These are phyloP conservation scores for Lactifluus subvellereus DNA, from an alignment of 768 basidiomycete genomes.

Conservation along the genomic window DNA sequence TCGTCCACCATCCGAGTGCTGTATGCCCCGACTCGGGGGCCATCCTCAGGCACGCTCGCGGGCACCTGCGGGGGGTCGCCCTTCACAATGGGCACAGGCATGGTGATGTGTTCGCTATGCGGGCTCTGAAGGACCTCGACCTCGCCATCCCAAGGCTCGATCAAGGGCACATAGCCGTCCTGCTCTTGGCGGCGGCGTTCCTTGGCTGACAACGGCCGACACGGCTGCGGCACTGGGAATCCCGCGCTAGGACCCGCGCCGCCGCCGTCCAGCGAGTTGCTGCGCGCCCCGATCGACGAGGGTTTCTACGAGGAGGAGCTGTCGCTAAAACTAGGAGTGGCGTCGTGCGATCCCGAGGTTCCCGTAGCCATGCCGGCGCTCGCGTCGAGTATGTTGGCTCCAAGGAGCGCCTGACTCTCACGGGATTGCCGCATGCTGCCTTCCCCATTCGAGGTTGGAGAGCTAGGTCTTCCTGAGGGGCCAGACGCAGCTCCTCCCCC, in stretches of 20 bases:
- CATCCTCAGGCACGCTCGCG: constrained; percentile 22
- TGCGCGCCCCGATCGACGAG: background rate
- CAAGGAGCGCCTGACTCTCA: constrained; percentile 25
- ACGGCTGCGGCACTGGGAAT: constrained; percentile 13
- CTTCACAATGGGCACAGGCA: too few species aligned
- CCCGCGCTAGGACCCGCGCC: background rate
- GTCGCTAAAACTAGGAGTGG: constrained; percentile 15
- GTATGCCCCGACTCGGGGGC: constrained; percentile 18
- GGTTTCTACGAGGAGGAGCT: background rate
- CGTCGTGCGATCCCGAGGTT: constrained; percentile 21
- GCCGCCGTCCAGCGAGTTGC: background rate
- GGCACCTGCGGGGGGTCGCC: background rate
- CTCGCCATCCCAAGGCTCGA: constrained; percentile 16
- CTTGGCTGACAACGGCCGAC: constrained; percentile 22
- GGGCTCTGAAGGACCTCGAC: constrained; percentile 8
- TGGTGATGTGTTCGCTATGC: too few species aligned
- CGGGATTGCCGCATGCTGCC: constrained; percentile 29
- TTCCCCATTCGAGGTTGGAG: background rate
- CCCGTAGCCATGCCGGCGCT: constrained; percentile 19
- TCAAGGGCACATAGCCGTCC: constrained; percentile 22
- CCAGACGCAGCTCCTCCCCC: constrained; percentile 25
- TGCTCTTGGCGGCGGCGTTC: constrained; percentile 24
- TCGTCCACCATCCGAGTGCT: constrained; percentile 31
- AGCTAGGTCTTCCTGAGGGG: constrained; percentile 15
- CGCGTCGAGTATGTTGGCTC: constrained; percentile 19